phyloP scores from a whole-genome alignment of 73 alveolate species.

The Urostyla sp. region DNA sequence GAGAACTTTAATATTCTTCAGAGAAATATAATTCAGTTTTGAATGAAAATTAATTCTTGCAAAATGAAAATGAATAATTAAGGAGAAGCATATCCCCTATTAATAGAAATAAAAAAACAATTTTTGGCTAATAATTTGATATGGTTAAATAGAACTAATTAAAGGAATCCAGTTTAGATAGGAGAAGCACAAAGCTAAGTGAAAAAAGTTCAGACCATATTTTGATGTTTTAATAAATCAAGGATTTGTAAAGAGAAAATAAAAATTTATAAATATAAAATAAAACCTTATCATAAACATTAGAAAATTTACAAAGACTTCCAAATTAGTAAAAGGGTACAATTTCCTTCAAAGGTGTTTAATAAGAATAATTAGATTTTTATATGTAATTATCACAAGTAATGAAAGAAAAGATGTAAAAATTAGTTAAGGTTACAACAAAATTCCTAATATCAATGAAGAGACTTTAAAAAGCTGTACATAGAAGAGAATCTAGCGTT shows the following conservation, averaged over 20 bases:
- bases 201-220: too few relatives aligned
- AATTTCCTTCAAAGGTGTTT: not conserved
- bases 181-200: too few relatives aligned
- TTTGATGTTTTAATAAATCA: too few relatives aligned
- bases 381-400: slow-evolving; percentile 1
- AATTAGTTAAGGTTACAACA: not conserved
- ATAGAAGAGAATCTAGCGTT: slow-evolving; percentile 60
- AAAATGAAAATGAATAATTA: too few relatives aligned
- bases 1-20: not conserved
- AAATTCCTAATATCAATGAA: slow-evolving; percentile 67
- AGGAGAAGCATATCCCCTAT: slow-evolving; percentile 7
- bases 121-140: too few relatives aligned
- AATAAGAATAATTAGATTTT: slow-evolving; percentile 5
- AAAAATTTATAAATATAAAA: too few relatives aligned
- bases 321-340: not conserved
- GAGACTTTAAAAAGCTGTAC: slow-evolving; percentile 71
- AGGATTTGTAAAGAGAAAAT: too few relatives aligned
- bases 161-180: too few relatives aligned
- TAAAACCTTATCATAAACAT: not conserved
- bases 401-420: not conserved
- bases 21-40: not conserved
- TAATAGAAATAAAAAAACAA: not conserved
- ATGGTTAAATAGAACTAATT: too few relatives aligned
- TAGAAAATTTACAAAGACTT: too few relatives aligned
- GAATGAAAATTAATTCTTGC: not conserved